Evolutionary conservation across 192 early-diverging fungal genomes (phyloP), one percentile per base, ranked within the genome.

Genomic region (Dissophora ornata): DNA sequence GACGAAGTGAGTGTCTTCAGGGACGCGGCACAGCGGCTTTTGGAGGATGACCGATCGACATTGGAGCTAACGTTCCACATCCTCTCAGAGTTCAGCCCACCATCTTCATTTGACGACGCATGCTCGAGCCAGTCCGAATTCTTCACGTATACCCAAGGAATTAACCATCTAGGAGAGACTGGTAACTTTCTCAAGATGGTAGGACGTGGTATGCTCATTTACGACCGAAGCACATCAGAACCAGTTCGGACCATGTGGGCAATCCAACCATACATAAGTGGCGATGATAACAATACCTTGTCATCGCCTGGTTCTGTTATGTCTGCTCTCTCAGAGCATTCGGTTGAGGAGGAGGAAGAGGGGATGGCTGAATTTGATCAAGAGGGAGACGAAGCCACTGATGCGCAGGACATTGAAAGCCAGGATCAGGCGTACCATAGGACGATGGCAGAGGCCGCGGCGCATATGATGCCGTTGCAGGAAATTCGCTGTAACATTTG

Each of bases 161-260:
- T 49, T 7, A 58, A 57, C 25, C 57, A 74, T 18, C 54, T 57
- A 0, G 63, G 59, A 1, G 61, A 62, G 22, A 30, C 21, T 21
- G 68, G 60, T 18, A 54, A 63, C 42, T 85, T 78, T 70, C 62
- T 93, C 44, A 85, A 90, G 40, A 92, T 95, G 84, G 88, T 93
- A 74, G 93, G 90, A n/a, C 90, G 94, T 58, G 94, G 94, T 18
- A 94, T 95, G 90, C 59, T 94, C 13, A 89, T 90, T 67, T 88
- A 90, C 49, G 89, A 95, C 70, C 79, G 90, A 28, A 80, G 81
- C 0, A 88, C 87, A n/a, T 81, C 83, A 18, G 73, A 82, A 15
- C 87, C 90, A 0, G 82, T 83, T 47, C 92, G 90, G 54, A 89
- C 88, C 3, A 89, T 95, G 79, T 95, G 93, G 93, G 89, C 95